Evolutionary conservation across 495 filamentous ascomycete species (phyloP), one percentile per base, ranked within the genome.

Genomic region (Hypoxylon crocopeplum): DNA sequence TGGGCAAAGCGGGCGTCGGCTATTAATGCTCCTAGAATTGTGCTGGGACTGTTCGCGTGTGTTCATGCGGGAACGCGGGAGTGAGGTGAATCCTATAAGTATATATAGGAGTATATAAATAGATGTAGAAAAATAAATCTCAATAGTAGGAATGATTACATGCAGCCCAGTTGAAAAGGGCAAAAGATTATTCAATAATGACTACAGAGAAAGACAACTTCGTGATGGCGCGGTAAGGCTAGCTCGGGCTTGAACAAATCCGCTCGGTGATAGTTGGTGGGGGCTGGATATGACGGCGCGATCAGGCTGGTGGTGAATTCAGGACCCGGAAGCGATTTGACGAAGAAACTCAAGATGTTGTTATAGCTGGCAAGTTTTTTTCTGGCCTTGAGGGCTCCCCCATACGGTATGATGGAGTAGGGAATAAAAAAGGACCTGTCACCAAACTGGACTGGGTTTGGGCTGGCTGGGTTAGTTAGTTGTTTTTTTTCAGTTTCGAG

Each of bases 1-100:
- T 82, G 72, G 70, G 39, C 34, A n/a, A 38, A 17, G 30, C 22
- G 60, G 37, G 30, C 39, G 47, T 59, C 40, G 40, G 37, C 12
- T 57, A 13, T 52, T 17, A 21, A 29, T 34, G 41, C 30, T 49
- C 19, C 13, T 46, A 33, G 33, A 42, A 49, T 38, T 51, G 29
- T 12, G 29, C 20, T 21, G 34, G 29, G 44, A 39, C 25, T 21
- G 17, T 21, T 42, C 45, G n/a, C n/a, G 49, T 22, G 45, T 47
- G 21, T 36, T 59, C 55, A 56, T 64, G 7, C 61, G 50, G 40
- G n/a, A 33, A 34, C 17, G 33, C 27, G 34, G 22, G 16, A 34
- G 30, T 13, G 25, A 45, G 37, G 5, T 37, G n/a, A 21, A 34
- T 20, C 33, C 39, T 39, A 25, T 30, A 24, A 11, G 37, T 30